Evolutionary conservation across 805 yeast genomes (phyloP), one percentile per base, ranked within the genome.

Genomic region (Ogataea nakhonphanomensis): DNA sequence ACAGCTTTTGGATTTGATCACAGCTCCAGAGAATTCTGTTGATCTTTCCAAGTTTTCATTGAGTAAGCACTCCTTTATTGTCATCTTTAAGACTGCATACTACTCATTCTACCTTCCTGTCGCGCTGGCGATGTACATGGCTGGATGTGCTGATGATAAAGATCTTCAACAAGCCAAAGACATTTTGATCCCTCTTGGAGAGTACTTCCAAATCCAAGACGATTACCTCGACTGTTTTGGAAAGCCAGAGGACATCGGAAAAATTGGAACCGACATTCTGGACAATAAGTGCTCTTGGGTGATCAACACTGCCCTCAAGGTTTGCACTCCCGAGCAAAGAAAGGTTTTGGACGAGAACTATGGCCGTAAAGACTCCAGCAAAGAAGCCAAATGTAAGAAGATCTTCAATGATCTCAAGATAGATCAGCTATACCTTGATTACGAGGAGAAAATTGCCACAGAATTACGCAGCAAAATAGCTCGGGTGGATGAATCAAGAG

Each of bases 261-360:
- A 93, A 74, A 88, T 93, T 54, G 99, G 99, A 53, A 93, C 99
- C 45, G 99, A 93, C 64, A 93, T 93, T 60, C 85, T 85, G 70
- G 99, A 93, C 68, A 93, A 93, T 78, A 93, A 93, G 68, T 93
- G 99, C 67, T 85, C 96, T 31, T 93, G 99, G 99, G 81, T 93
- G 41, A 77, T 93, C 57, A 93, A 93, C 73, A 85, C 87, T 54
- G 99, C 99, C 7, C 76, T 93, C 55, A 75, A 82, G 62, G 69
- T 81, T 51, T 91, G 78, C 38, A 73, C 77, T 21, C 78, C 88
- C 30, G 93, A 81, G 49, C 97, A 93, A 71, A 84, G 97, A 66
- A 64, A 71, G 51, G 44, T 84, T 3, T 76, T 93, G 51, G 98
- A 93, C 58, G 81, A 72, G 34, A 87, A 93, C 72, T 93, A 93